Evolutionary conservation across 2,329 filamentous ascomycete genomes (phyloP).

Genomic region (Cladosporium sp.): DNA sequence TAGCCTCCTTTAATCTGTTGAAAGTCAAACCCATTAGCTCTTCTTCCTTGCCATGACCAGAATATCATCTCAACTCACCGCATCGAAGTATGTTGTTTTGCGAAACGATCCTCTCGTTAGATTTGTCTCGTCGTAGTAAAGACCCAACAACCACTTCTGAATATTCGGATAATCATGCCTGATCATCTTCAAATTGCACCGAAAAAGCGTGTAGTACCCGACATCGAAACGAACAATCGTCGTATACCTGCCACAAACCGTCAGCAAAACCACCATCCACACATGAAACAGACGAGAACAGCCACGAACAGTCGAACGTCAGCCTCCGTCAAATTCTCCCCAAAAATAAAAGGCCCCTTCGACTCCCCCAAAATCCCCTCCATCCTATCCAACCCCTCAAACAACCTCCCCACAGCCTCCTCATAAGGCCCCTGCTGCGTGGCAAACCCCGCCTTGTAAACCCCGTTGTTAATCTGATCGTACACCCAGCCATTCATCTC

Average conservation of each 20-base stretch:
- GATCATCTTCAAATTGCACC: constrained; percentile 62
- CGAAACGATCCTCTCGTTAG: constrained; percentile 40
- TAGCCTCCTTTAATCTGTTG: constrained; percentile 12
- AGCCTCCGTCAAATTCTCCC: constrained; percentile 69
- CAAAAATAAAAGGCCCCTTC: constrained; percentile 66
- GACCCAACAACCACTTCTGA: constrained; percentile 41
- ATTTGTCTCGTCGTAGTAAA: constrained; percentile 45
- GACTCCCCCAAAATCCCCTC: constrained; percentile 62
- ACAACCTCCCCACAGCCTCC: constrained; percentile 64
- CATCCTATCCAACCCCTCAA: constrained; percentile 69
- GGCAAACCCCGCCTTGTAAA: constrained; percentile 66
- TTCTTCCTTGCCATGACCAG: too few species aligned
- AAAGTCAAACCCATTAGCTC: neutral
- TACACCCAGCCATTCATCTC: constrained; percentile 77
- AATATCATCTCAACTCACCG: constrained; percentile 1
- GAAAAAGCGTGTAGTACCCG: constrained; percentile 84
- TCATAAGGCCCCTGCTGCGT: constrained; percentile 80
- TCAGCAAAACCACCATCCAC: constrained; percentile 13
- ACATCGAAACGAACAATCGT: constrained; percentile 69
- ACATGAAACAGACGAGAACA: neutral
- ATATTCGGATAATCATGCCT: constrained; percentile 54
- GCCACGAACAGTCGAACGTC: constrained; percentile 66
- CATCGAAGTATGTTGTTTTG: constrained; percentile 41
- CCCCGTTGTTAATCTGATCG: constrained; percentile 51
- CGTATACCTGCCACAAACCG: constrained; percentile 38